Evolutionary conservation across 2,329 filamentous ascomycete species (phyloP), one percentile per base, ranked within the genome.

Genomic region (Fusarium sulawesiense): DNA sequence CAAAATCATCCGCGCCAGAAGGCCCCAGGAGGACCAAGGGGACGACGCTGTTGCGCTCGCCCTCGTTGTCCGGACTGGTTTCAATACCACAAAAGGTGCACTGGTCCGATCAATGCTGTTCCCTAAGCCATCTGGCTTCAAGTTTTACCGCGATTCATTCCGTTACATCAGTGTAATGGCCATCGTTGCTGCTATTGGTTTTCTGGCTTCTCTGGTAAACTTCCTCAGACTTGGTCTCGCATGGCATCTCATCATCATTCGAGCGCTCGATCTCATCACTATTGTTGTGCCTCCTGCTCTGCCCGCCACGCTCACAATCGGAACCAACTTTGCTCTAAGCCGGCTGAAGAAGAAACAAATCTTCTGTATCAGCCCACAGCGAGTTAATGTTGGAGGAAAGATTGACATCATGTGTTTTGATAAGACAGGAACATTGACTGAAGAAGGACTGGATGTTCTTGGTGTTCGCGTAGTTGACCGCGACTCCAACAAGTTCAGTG

Each of bases 141-240:
- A 97, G 76, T 99, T 99, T 78, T 99, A 99, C 79, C 89, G 93
- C 44, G 96, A 99, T 79, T 98, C 95, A 0, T 99, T 99, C 82
- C 90, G 94, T 23, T 99, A 99, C 78, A 98, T 99, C 64, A 94
- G 93, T 6, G 96, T 99, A 64, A 99, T 99, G 96, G 95, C 88
- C 8, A 83, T 90, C 44, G 91, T 99, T 73, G 97, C 96, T 23
- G 82, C 90, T 50, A 79, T 98, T 51, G 96, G 97, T 0, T 99
- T 99, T 76, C 83, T 94, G 23, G 94, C 92, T 2, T 98, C 96
- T 0, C 91, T 99, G 73, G 83, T 97, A 80, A 99, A 99, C 79
- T 99, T 99, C 78, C 83, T 99, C 56, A 90, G 92, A 42, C 86
- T 99, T 16, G 89, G 89, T 53, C 84, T 99, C 51, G 89, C 90